A percentile compares a stretch with the other conserved stretches of the same genome.
phyloP scores from a whole-genome alignment of 345 rosid genomes.

The Citrus australasica region DNA sequence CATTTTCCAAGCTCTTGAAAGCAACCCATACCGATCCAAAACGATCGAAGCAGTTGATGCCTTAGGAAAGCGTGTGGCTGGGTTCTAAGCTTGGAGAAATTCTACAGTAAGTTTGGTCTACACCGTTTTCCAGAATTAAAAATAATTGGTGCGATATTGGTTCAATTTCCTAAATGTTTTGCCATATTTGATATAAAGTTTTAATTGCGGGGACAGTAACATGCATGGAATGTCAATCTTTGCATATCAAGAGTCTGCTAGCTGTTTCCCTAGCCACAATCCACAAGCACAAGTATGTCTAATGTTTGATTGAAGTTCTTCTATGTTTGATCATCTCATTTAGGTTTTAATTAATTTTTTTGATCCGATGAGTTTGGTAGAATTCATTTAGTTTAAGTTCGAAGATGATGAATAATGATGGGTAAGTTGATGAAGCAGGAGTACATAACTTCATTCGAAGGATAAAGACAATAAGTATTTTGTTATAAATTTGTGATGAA shows the following conservation, averaged over 20 bases:
- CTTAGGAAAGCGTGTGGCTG: background rate
- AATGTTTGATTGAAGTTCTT: background rate
- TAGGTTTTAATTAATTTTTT: background rate
- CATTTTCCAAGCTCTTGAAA: background rate
- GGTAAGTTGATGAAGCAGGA: background rate
- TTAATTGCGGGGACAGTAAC: background rate
- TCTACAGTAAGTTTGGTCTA: no score
- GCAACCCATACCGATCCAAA: conserved; percentile 1
- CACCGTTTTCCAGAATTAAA: background rate
- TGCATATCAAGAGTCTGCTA: background rate
- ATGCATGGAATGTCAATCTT: background rate
- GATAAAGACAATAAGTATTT: background rate
- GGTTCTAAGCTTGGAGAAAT: background rate
- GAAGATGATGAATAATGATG: background rate
- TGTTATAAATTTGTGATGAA: no score
- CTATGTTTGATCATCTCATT: background rate
- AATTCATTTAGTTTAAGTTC: background rate
- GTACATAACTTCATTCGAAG: background rate
- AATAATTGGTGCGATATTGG: background rate
- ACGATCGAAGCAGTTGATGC: background rate
- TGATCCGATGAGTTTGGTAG: background rate
- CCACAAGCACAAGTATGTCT: no score
- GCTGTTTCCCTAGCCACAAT: no score
- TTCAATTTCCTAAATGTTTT: background rate
- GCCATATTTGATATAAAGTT: background rate